Base-by-base conservation (phyloP, 352 stramenopile species). In the Globisporangium radiosum region DNA sequence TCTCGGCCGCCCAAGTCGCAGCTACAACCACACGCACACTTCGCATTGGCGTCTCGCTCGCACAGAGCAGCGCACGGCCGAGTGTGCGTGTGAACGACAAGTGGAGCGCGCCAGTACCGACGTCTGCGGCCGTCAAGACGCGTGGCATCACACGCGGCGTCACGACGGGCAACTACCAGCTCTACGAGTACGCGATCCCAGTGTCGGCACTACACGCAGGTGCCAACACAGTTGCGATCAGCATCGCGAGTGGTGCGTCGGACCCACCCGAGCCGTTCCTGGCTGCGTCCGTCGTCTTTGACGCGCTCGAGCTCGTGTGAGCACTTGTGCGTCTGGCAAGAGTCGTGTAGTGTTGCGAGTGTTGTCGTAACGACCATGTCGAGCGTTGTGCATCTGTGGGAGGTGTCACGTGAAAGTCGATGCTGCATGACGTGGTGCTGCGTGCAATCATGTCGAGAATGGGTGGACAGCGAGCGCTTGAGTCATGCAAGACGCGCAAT, bases 121-220 rank as follows among this genome's bases (percentile, higher is more conserved):
- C 51, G 0, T 74, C 72, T 0, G 65, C 59, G 3, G 75, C 64
- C 6, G 69, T 81, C 11, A 79, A 72, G 54, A 81, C 71, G 0
- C 75, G 75, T 5, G 75, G 75, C 15, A 54, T 85, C 14, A 85
- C 75, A 17, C 70, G 72, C 6, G 75, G 75, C 37, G 63, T 72
- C 36, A 80, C 60, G 25, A 13, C 61, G 25, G 75, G 72, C 40
- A 80, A 81, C 61, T 85, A 82, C 63, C 71, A 75, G 57, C 43
- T 75, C 33, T 81, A 85, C 59, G 60, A 81, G 55, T 81, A 76
- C 69, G 54, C 48, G 10, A 78, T 85, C 42, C 75, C 75, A 13
- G 56, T 61, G 15, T 76, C 53, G 0, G 71, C 71, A 4, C 63
- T 85, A 2, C 48, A 77, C 9, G 44, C 56, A 33, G 73, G 73